Evolutionary conservation across 192 early-diverging fungal species (phyloP).

Genomic region (Coemansia aciculifera): DNA sequence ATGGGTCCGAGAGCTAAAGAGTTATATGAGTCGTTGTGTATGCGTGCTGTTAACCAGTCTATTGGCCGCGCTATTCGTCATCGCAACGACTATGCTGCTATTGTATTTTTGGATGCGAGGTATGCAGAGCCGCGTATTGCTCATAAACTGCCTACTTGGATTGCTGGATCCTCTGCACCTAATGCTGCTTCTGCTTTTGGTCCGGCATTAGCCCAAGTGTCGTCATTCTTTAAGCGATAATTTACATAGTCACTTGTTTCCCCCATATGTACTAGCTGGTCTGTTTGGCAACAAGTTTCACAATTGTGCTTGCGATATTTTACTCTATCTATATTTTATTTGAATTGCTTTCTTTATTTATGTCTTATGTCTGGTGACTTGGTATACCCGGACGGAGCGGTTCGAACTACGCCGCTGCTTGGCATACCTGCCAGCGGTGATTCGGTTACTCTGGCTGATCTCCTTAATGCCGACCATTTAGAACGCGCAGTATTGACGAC

Average conservation of each 20-base stretch:
- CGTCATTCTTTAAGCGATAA: slow-evolving; percentile 35
- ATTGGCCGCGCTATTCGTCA: slow-evolving; percentile 94
- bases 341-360: too few species aligned
- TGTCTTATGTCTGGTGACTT: too few species aligned
- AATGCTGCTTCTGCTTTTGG: slow-evolving; percentile 19
- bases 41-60: slow-evolving; percentile 90
- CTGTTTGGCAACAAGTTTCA: too few species aligned
- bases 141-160: slow-evolving; percentile 69
- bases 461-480: too few species aligned
- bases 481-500: too few species aligned
- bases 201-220: slow-evolving; percentile 20
- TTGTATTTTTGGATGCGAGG: slow-evolving; percentile 74
- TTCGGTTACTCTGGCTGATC: too few species aligned
- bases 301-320: too few species aligned
- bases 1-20: slow-evolving; percentile 54
- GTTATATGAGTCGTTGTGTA: slow-evolving; percentile 89
- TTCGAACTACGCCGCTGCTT: too few species aligned
- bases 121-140: slow-evolving; percentile 55
- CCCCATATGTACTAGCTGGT: background rate
- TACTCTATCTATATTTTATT: too few species aligned
- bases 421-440: too few species aligned
- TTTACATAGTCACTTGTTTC: slow-evolving; percentile 2
- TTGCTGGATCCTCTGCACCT: slow-evolving; percentile 16
- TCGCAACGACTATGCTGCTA: slow-evolving; percentile 79
- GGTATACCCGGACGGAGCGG: too few species aligned